phyloP scores from a whole-genome alignment of 192 early-diverging fungal genomes.

The Linnemannia elongata region DNA sequence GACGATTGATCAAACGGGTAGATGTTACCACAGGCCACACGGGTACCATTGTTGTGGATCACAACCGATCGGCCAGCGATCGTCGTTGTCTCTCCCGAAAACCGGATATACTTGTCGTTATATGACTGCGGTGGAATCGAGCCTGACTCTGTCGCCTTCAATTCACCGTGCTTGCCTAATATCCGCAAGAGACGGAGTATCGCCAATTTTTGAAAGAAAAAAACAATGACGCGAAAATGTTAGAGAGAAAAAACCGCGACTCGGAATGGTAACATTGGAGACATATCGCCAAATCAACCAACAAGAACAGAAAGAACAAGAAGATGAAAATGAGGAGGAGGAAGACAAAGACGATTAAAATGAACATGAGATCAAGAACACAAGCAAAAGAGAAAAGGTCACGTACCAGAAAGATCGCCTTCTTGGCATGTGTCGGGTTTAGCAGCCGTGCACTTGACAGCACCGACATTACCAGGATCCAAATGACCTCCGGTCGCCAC shows the following conservation, averaged over 20 bases:
- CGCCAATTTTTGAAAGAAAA: not conserved
- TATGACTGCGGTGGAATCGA: not conserved
- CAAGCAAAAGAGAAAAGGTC: not conserved
- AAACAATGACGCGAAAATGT: not conserved
- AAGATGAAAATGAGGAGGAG: too few relatives aligned
- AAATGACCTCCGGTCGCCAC: slow-evolving; percentile 26
- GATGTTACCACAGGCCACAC: slow-evolving; percentile 35
- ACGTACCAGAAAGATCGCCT: slow-evolving; percentile 41
- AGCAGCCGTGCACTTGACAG: slow-evolving; percentile 9
- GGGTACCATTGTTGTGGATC: slow-evolving; percentile 44
- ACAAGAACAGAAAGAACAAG: not conserved
- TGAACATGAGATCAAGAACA: not conserved
- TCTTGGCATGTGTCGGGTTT: slow-evolving; percentile 29
- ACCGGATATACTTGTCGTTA: slow-evolving; percentile 13
- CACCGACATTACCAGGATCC: slow-evolving; percentile 28
- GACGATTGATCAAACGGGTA: not conserved
- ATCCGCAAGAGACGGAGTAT: too few relatives aligned
- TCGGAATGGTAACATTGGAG: too few relatives aligned
- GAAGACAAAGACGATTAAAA: not conserved
- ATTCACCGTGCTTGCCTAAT: slow-evolving; percentile 36
- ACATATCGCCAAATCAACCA: too few relatives aligned
- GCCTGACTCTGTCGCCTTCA: slow-evolving; percentile 15
- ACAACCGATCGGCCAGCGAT: slow-evolving; percentile 29
- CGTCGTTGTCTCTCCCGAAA: slow-evolving; percentile 14
- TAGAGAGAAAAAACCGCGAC: not conserved